Evolutionary conservation across 371 early-diverging fungal genomes (phyloP).

Genomic region (Actinomortierella wolfii): DNA sequence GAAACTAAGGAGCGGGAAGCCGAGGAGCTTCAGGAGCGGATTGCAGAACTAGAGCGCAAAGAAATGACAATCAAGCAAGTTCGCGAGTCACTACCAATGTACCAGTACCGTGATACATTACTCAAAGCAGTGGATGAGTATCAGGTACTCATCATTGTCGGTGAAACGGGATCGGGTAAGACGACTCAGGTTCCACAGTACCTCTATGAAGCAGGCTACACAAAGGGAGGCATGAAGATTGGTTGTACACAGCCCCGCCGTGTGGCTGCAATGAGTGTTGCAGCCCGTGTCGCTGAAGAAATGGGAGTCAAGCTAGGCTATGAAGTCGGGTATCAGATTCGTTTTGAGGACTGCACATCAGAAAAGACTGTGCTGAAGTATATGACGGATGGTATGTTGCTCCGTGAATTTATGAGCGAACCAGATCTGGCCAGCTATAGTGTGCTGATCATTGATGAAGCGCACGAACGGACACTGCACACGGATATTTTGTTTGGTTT

Average conservation of each 20-base stretch:
- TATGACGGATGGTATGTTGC: constrained; percentile 99
- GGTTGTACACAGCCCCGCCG: constrained; percentile 99
- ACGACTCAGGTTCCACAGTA: constrained; percentile 99
- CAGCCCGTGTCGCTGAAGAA: constrained; percentile 96
- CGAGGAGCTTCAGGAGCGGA: constrained; percentile 60
- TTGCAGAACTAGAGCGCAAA: constrained; percentile 53
- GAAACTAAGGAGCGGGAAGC: constrained; percentile 57
- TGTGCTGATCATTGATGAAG: constrained; percentile 98
- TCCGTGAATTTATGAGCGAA: constrained; percentile 97
- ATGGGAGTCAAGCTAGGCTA: constrained; percentile 92
- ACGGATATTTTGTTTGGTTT: constrained; percentile 98
- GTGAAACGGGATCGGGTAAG: constrained; percentile 99
- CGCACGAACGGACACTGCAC: constrained; percentile 98
- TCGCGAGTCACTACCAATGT: constrained; percentile 92
- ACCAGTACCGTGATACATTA: constrained; percentile 79
- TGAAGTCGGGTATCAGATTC: constrained; percentile 97
- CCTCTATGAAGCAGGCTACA: constrained; percentile 93
- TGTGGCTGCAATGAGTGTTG: constrained; percentile 99
- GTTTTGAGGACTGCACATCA: constrained; percentile 97
- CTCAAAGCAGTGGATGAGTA: constrained; percentile 84
- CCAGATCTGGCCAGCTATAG: constrained; percentile 93
- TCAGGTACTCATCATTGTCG: constrained; percentile 93
- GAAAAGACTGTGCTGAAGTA: constrained; percentile 97
- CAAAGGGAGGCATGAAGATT: constrained; percentile 85
- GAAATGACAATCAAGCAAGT: constrained; percentile 84